phyloP scores from a whole-genome alignment of 2,329 filamentous ascomycete genomes.

The Cryphonectria carpinicola region DNA sequence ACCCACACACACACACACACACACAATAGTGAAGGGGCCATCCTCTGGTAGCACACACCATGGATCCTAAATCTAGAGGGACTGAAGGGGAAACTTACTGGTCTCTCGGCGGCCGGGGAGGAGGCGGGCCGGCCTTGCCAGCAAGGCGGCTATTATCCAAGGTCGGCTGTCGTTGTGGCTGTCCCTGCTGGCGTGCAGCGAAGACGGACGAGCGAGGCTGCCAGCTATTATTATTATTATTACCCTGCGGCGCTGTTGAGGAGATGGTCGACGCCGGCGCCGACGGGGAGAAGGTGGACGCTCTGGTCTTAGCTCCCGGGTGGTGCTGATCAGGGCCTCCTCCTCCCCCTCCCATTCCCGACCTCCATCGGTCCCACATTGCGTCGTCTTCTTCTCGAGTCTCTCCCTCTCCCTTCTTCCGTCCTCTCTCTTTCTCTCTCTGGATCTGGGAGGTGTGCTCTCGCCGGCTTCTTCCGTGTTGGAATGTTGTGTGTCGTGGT shows the following conservation, averaged over 20 bases:
- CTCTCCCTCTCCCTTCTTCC: background rate
- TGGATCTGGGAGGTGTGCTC: no score
- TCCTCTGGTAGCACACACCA: background rate
- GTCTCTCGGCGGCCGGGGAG: slow-evolving; percentile 21
- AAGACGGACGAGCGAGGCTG: slow-evolving; percentile 24
- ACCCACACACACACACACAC: no score
- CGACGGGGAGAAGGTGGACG: slow-evolving; percentile 8
- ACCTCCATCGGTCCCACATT: slow-evolving; percentile 21
- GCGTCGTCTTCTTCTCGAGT: background rate
- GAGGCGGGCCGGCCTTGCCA: slow-evolving; percentile 20
- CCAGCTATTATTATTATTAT: slow-evolving; percentile 19
- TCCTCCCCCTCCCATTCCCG: slow-evolving; percentile 12
- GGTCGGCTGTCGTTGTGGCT: slow-evolving; percentile 16
- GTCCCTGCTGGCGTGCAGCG: slow-evolving; percentile 21
- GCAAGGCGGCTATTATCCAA: slow-evolving; percentile 6
- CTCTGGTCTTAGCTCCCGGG: slow-evolving; percentile 7
- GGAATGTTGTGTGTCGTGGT: background rate
- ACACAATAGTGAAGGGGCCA: background rate
- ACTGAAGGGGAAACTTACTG: slow-evolving; percentile 15
- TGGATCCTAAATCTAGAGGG: background rate
- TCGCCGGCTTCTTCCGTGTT: background rate
- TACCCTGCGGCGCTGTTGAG: background rate
- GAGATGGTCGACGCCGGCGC: no score
- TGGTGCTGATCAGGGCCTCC: background rate
- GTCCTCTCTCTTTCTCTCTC: background rate